Evolutionary conservation across 176 grass and related monocot genomes (phyloP), one percentile per base, ranked within the genome.

Genomic region (Cymbopogon citratus): DNA sequence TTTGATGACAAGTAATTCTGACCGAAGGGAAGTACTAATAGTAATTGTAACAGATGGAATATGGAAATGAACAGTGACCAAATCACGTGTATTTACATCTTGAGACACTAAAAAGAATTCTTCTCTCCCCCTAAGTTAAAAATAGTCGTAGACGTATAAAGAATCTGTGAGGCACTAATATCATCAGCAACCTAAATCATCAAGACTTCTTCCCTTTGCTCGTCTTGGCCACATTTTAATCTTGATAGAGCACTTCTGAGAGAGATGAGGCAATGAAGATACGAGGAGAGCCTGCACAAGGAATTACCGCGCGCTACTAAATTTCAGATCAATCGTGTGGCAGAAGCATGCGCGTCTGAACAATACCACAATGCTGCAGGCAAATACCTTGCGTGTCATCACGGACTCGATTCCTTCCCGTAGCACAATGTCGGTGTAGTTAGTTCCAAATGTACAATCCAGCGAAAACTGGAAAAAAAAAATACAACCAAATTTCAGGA

Each of bases 361-460:
- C 2, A 73, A 52, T 39, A 78, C 21, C 51, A 77, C 28, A 45
- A 14, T 45, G 57, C 54, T 33, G 31, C 3, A 25, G n/a, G 19
- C 24, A 49, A 67, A 31, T 94, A 98, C 92, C 90, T 91, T 90
- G 80, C 80, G 80, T 63, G 85, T 82, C 57, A 46, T 76, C 26
- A 81, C 9, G 16, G 59, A 67, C n/a, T 69, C 14, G 70, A 83
- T 60, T 56, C 86, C 85, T 82, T 87, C 93, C 36, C 90, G 64
- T 13, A 74, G 54, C n/a, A 86, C 79, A 19, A 94, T 86, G 14
- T 88, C 90, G 24, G 74, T 89, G 76, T 93, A 92, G 80, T 98
- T 98, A 18, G 84, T 89, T 57, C 81, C 86, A 83, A 98, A 90
- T 4, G 14, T 91, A 63, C 95, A 98, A 86, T 98, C 88, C 36